A percentile compares a stretch with the other conserved stretches of the same genome.
These are phyloP conservation scores for Russula sp. DNA, from an alignment of 768 basidiomycete species.

Conservation along the genomic window DNA sequence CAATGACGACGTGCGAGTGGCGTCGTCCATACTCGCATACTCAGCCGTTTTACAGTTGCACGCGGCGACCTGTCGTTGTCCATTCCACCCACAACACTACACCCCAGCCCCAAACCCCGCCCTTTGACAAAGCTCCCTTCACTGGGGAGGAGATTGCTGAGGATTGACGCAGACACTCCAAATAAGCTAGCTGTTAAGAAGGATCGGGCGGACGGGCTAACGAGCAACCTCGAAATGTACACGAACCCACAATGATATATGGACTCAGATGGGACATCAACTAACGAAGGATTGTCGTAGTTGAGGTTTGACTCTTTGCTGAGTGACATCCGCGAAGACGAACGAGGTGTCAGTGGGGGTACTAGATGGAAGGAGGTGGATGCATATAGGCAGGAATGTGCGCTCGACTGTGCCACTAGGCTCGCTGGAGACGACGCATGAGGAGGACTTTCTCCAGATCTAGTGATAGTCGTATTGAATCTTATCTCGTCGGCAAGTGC, in stretches of 20 bases:
- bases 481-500: slow-evolving; percentile 17
- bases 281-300: not conserved
- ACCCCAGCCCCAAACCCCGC: slow-evolving; percentile 14
- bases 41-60: not conserved
- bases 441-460: too few relatives aligned
- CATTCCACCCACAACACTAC: slow-evolving; percentile 3
- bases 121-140: slow-evolving; percentile 16
- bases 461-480: too few relatives aligned
- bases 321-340: slow-evolving; percentile 17
- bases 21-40: not conserved
- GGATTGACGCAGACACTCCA: slow-evolving; percentile 1
- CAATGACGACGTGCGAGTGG: not conserved
- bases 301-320: slow-evolving; percentile 3
- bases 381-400: slow-evolving; percentile 19
- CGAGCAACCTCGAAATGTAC: slow-evolving; percentile 15
- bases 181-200: slow-evolving; percentile 14
- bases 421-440: not conserved
- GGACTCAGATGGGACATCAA: not conserved
- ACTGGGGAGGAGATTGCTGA: slow-evolving; percentile 4
- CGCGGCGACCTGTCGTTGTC: not conserved
- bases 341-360: slow-evolving; percentile 11
- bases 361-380: slow-evolving; percentile 18
- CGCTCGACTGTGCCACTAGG: slow-evolving; percentile 2
- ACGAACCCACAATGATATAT: not conserved
- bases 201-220: slow-evolving; percentile 9